Percentiles rank a stretch among this genome's conserved stretches.
Evolutionary conservation across 139 green algal genomes (phyloP).

Genomic region (Chlamydomonas urium): DNA sequence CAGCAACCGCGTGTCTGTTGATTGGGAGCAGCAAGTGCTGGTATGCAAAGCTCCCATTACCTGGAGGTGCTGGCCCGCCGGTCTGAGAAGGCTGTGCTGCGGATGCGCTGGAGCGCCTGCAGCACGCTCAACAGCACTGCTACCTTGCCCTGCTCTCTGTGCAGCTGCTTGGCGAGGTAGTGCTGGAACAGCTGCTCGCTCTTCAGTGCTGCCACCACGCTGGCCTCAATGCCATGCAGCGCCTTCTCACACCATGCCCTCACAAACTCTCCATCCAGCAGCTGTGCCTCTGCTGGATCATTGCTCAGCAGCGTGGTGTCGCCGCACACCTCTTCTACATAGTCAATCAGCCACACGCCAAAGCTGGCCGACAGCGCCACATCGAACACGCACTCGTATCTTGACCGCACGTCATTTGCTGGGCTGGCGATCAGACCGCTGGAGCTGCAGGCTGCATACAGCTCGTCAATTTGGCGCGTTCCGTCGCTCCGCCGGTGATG

Average conservation of each 20-base stretch:
- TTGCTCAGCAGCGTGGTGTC: constrained; percentile 32
- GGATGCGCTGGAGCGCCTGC: constrained; percentile 27
- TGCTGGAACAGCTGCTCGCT: constrained; percentile 14
- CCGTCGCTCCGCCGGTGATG: background rate
- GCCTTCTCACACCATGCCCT: constrained; percentile 13
- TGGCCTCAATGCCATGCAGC: constrained; percentile 19
- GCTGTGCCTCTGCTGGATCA: constrained; percentile 49
- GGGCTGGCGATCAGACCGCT: background rate
- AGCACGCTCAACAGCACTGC: constrained; percentile 30
- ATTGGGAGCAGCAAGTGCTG: too few relatives aligned
- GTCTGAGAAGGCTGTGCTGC: too few relatives aligned
- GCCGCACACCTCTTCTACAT: constrained; percentile 51
- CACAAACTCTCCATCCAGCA: constrained; percentile 57
- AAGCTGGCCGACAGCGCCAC: background rate
- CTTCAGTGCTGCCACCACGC: background rate
- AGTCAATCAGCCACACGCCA: constrained; percentile 54
- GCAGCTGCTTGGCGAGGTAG: constrained; percentile 18
- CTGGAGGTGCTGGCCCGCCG: too few relatives aligned
- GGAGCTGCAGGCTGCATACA: background rate
- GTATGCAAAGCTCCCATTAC: too few relatives aligned
- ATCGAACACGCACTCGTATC: constrained; percentile 7
- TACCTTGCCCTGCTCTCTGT: constrained; percentile 28
- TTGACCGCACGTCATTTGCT: background rate
- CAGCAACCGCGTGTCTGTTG: too few relatives aligned
- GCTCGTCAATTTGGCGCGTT: background rate